A percentile compares a stretch with the other conserved stretches of the same genome.
Conservation (phyloP, 1,139 yeast genomes). For the Candida buenavistaensis region DNA sequence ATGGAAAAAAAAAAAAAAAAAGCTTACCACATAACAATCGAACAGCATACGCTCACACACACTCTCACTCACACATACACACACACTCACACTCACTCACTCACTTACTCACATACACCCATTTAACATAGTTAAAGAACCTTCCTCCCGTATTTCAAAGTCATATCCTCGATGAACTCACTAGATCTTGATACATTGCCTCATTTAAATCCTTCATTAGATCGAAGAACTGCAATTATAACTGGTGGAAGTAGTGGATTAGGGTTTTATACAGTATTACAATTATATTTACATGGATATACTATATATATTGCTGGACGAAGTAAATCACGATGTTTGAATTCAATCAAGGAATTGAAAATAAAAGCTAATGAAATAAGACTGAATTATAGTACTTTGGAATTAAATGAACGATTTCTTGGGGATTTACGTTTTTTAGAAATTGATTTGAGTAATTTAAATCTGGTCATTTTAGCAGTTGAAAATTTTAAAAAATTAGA, state of each 20-base stretch:
- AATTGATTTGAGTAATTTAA: constrained; percentile 61
- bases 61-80: no score
- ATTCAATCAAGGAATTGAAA: constrained; percentile 56
- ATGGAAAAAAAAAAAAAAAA: no score
- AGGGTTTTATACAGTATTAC: constrained; percentile 76
- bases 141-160: background rate
- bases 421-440: constrained; percentile 64
- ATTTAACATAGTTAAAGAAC: no score
- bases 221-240: constrained; percentile 63
- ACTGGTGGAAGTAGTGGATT: constrained; percentile 84
- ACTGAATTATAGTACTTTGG: constrained; percentile 19
- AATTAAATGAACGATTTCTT: constrained; percentile 25
- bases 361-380: constrained; percentile 48
- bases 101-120: no score
- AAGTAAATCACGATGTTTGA: constrained; percentile 51
- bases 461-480: constrained; percentile 59
- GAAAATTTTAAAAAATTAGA: constrained; percentile 50
- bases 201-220: constrained; percentile 37
- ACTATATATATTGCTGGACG: constrained; percentile 74
- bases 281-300: constrained; percentile 77
- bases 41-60: no score
- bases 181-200: constrained; percentile 31
- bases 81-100: no score
- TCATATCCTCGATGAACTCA: background rate
- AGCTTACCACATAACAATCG: no score